Conservation (phyloP, 2,329 filamentous ascomycete species). For the Teratosphaeria epicoccoides region DNA sequence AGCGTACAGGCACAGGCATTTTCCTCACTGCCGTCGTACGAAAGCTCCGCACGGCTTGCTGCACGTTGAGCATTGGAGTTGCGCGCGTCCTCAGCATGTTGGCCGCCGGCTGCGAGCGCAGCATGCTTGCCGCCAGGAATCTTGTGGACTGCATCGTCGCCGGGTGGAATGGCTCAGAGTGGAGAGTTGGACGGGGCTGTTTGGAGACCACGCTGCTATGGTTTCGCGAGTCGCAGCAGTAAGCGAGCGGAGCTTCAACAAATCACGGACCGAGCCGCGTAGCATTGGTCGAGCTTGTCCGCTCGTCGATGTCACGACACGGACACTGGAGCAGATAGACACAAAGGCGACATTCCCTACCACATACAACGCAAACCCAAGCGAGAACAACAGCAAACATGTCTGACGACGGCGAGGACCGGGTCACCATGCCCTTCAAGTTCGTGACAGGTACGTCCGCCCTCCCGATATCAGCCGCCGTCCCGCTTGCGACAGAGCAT, state of each 20-base stretch:
- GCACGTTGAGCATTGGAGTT: slow-evolving; percentile 23
- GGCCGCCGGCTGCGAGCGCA: slow-evolving; percentile 24
- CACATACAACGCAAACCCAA: neutral
- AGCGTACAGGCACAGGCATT: slow-evolving; percentile 24
- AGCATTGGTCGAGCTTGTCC: neutral
- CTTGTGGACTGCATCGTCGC: slow-evolving; percentile 29
- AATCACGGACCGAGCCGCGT: neutral
- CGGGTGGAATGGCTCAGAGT: slow-evolving; percentile 8
- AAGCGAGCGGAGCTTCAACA: neutral
- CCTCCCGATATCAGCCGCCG: neutral
- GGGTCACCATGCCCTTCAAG: slow-evolving; percentile 99
- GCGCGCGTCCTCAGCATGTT: slow-evolving; percentile 5
- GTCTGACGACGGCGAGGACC: slow-evolving; percentile 70
- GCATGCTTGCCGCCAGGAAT: slow-evolving; percentile 30
- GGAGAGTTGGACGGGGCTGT: slow-evolving; percentile 11
- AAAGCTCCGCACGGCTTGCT: slow-evolving; percentile 23
- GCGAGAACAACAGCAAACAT: slow-evolving; percentile 51
- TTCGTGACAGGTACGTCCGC: slow-evolving; percentile 84
- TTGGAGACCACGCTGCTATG: neutral
- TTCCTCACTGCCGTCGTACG: slow-evolving; percentile 19
- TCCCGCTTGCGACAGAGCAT: slow-evolving; percentile 8
- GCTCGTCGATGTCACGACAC: neutral
- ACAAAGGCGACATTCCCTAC: neutral
- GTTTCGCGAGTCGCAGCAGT: neutral
- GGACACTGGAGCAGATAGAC: neutral